Evolutionary conservation across 2,329 filamentous ascomycete species (phyloP).

Genomic region (Penicillium sp.): DNA sequence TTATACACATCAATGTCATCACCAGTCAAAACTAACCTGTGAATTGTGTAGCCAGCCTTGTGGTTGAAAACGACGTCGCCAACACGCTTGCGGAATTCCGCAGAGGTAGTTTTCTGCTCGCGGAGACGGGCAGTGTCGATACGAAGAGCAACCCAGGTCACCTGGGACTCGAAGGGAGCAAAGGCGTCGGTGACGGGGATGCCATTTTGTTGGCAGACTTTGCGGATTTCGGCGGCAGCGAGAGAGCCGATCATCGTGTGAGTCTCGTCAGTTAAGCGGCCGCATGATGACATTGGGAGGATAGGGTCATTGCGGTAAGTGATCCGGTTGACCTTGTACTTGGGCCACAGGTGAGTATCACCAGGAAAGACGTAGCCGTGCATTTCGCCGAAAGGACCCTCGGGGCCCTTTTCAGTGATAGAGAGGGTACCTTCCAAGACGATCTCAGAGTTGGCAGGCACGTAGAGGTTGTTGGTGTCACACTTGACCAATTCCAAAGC

Average conservation of each 20-base stretch:
- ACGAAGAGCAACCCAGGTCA: slow-evolving; percentile 57
- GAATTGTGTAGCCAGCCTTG: slow-evolving; percentile 50
- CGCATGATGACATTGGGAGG: slow-evolving; percentile 50
- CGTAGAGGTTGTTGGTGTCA: slow-evolving; percentile 54
- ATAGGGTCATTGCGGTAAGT: slow-evolving; percentile 55
- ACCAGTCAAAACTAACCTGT: slow-evolving; percentile 52
- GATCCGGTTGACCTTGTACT: slow-evolving; percentile 52
- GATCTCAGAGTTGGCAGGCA: slow-evolving; percentile 57
- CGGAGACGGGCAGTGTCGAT: slow-evolving; percentile 62
- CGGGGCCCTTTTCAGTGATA: slow-evolving; percentile 46
- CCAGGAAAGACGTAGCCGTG: slow-evolving; percentile 52
- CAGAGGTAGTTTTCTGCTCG: slow-evolving; percentile 55
- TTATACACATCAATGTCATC: slow-evolving; percentile 56
- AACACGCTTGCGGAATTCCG: slow-evolving; percentile 46
- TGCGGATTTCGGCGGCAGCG: slow-evolving; percentile 49
- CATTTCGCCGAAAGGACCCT: slow-evolving; percentile 58
- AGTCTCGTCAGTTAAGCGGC: slow-evolving; percentile 52
- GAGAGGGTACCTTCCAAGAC: slow-evolving; percentile 56
- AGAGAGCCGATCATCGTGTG: slow-evolving; percentile 50
- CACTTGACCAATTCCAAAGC: slow-evolving; percentile 56
- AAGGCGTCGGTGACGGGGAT: slow-evolving; percentile 53
- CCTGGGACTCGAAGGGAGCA: slow-evolving; percentile 52
- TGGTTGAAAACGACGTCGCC: slow-evolving; percentile 49
- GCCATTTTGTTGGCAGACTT: slow-evolving; percentile 40
- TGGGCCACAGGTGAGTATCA: slow-evolving; percentile 44